These are phyloP conservation scores for Datisca glomerata DNA, from an alignment of 306 rosid genomes.

Conservation along the genomic window DNA sequence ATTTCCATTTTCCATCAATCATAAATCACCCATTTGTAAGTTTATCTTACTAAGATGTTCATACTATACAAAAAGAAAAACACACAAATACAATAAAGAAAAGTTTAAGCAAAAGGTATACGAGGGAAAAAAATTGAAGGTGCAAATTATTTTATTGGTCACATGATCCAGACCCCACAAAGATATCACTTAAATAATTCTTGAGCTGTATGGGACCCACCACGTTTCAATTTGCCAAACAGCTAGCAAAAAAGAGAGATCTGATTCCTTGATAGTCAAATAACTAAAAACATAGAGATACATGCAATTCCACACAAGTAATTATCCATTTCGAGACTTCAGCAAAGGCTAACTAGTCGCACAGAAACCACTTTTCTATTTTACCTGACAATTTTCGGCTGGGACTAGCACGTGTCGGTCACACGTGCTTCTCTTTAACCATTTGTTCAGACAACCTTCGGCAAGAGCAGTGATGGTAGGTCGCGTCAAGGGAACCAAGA, in stretches of 20 bases:
- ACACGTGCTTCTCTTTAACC: conserved; percentile 18
- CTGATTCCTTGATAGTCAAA: conserved; percentile 15
- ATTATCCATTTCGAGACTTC: conserved; percentile 16
- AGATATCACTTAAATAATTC: background rate
- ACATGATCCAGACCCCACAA: conserved; percentile 38
- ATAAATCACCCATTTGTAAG: no score
- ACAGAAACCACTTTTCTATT: background rate
- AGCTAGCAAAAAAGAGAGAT: conserved; percentile 30
- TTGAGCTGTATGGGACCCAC: conserved; percentile 30
- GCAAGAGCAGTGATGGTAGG: conserved; percentile 3
- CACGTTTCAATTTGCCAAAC: conserved; percentile 39
- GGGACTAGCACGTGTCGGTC: conserved; percentile 20
- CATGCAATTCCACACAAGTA: conserved; percentile 16
- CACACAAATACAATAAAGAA: conserved; percentile 5
- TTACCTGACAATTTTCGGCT: background rate
- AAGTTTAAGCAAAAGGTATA: background rate
- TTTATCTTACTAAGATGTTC: no score
- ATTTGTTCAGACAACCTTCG: conserved; percentile 20
- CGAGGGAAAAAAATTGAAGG: conserved; percentile 13
- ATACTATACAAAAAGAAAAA: no score
- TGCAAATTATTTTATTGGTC: conserved; percentile 20
- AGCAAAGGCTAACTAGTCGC: no score
- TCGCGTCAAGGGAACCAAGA: conserved; percentile 7
- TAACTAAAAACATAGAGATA: conserved; percentile 22
- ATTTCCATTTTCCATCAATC: no score